Evolutionary conservation across 495 filamentous ascomycete species (phyloP).

Genomic region (Tetracladium setigerum): DNA sequence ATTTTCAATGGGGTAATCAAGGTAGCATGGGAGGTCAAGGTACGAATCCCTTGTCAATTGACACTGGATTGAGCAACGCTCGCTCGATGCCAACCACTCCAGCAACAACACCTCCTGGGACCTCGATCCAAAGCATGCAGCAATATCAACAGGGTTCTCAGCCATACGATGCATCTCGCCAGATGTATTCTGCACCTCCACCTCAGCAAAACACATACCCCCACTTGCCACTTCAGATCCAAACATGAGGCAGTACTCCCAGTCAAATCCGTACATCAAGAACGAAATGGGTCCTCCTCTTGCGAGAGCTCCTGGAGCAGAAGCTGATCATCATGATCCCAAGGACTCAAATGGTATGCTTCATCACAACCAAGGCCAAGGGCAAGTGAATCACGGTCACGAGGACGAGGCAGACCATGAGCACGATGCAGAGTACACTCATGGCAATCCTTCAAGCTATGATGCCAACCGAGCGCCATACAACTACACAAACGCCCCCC

Average conservation of each 20-base stretch:
- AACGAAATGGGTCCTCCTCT: constrained; percentile 89
- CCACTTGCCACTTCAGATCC: constrained; percentile 54
- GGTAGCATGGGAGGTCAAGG: constrained; percentile 53
- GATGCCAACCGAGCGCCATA: constrained; percentile 63
- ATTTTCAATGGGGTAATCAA: constrained; percentile 65
- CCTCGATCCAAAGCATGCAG: constrained; percentile 67
- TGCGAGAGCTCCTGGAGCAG: constrained; percentile 45
- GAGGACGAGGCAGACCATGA: constrained; percentile 70
- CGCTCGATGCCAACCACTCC: constrained; percentile 92
- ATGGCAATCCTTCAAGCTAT: constrained; percentile 57
- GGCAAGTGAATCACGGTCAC: constrained; percentile 40
- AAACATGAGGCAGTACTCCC: constrained; percentile 63
- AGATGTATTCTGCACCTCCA: constrained; percentile 73
- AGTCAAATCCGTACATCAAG: constrained; percentile 67
- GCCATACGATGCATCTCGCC: constrained; percentile 68
- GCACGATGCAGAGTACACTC: constrained; percentile 72
- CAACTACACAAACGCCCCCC: constrained; percentile 62
- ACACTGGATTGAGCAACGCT: constrained; percentile 70
- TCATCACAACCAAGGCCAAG: constrained; percentile 45
- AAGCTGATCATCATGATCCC: constrained; percentile 56
- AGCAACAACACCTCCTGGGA: constrained; percentile 85
- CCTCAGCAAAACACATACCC: constrained; percentile 61
- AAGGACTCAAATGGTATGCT: constrained; percentile 60
- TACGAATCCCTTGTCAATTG: constrained; percentile 73
- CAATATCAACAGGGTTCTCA: constrained; percentile 61